phyloP scores from a whole-genome alignment of 805 yeast species.

The Nakazawaea wickerhamii region DNA sequence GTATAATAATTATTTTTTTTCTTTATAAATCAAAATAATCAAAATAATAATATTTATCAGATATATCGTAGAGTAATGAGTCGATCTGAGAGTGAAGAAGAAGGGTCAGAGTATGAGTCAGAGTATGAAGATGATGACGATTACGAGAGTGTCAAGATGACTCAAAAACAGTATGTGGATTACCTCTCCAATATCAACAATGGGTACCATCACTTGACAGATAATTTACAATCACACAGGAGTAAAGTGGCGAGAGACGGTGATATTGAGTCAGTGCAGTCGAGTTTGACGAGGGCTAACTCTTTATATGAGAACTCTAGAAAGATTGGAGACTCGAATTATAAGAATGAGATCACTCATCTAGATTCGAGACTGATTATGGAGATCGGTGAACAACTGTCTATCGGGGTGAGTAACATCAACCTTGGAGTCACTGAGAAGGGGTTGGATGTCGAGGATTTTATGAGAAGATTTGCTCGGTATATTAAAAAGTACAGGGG shows the following conservation, averaged over 20 bases:
- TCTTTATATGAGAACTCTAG: constrained; percentile 38
- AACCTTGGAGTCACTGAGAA: constrained; percentile 52
- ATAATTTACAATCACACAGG: constrained; percentile 26
- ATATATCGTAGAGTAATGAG: neutral
- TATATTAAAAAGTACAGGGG: constrained; percentile 31
- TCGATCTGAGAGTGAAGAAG: neutral
- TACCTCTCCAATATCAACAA: constrained; percentile 5
- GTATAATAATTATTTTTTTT: too few relatives aligned
- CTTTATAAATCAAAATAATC: too few relatives aligned
- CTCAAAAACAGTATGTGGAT: constrained; percentile 13
- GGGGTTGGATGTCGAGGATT: constrained; percentile 43
- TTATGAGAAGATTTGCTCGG: constrained; percentile 31
- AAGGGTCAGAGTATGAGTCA: constrained; percentile 5
- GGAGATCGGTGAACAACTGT: constrained; percentile 57
- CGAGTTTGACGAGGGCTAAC: constrained; percentile 41
- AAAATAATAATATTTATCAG: too few relatives aligned
- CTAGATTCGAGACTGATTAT: constrained; percentile 61
- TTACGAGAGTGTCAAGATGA: constrained; percentile 10
- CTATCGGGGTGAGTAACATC: constrained; percentile 56
- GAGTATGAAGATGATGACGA: constrained; percentile 9
- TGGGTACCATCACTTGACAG: constrained; percentile 8
- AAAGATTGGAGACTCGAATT: constrained; percentile 24
- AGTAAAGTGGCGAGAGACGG: constrained; percentile 53
- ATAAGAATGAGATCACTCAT: constrained; percentile 38
- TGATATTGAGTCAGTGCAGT: constrained; percentile 44